Conservation (phyloP, 1,139 yeast species). For the Yamadazyma membranifaciens region DNA sequence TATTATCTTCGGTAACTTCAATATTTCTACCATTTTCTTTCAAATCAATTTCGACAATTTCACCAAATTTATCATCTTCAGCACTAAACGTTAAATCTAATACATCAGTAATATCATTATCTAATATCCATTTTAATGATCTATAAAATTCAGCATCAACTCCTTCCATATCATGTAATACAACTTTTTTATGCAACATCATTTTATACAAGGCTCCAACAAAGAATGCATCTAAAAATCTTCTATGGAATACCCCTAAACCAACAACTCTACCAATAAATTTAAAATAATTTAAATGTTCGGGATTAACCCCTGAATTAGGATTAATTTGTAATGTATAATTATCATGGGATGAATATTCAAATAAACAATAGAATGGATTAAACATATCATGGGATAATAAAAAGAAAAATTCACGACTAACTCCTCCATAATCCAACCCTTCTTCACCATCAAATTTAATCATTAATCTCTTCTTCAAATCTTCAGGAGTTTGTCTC, state of each 20-base stretch:
- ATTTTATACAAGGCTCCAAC: conserved; percentile 97
- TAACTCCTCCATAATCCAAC: conserved; percentile 98
- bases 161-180: conserved; percentile 96
- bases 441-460: conserved; percentile 99
- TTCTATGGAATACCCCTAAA: conserved; percentile 94
- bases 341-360: conserved; percentile 96
- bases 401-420: conserved; percentile 94
- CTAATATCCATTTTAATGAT: conserved; percentile 92
- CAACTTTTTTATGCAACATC: conserved; percentile 95
- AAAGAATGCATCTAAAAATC: conserved; percentile 96
- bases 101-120: conserved; percentile 81
- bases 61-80: conserved; percentile 96
- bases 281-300: conserved; percentile 95
- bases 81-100: conserved; percentile 89
- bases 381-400: conserved; percentile 98
- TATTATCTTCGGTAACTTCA: conserved; percentile 91
- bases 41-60: conserved; percentile 83
- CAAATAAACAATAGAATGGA: conserved; percentile 95
- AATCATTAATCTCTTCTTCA: conserved; percentile 96
- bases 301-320: conserved; percentile 96
- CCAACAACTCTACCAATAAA: conserved; percentile 98
- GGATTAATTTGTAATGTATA: conserved; percentile 97
- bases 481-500: conserved; percentile 98
- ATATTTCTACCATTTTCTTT: conserved; percentile 85
- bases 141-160: conserved; percentile 96